A percentile compares a stretch with the other conserved stretches of the same genome.
These are phyloP conservation scores for Hymenoscyphus salicellus DNA, from an alignment of 2,329 filamentous ascomycete genomes.

Conservation along the genomic window DNA sequence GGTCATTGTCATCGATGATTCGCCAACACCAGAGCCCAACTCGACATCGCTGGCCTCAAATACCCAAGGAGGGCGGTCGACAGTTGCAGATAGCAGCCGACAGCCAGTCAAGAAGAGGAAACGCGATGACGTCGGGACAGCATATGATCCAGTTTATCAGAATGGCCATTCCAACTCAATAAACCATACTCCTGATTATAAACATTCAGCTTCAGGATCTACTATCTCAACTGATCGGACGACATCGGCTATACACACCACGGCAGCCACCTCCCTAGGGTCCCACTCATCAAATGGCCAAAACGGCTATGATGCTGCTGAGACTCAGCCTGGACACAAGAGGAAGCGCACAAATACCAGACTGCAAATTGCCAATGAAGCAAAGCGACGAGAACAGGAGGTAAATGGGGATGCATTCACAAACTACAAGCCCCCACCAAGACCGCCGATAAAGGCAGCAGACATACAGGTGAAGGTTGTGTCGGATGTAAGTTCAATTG, in stretches of 20 bases:
- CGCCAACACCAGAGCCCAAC: conserved; percentile 48
- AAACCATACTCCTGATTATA: conserved; percentile 67
- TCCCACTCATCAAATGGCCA: conserved; percentile 60
- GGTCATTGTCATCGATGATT: conserved; percentile 78
- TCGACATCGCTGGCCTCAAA: conserved; percentile 42
- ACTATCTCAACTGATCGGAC: conserved; percentile 81
- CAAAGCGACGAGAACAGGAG: conserved; percentile 73
- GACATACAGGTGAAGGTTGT: conserved; percentile 66
- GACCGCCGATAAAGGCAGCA: conserved; percentile 85
- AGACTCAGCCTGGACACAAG: conserved; percentile 74
- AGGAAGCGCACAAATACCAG: conserved; percentile 75
- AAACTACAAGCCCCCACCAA: conserved; percentile 81
- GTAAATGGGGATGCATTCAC: conserved; percentile 67
- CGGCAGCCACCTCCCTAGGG: conserved; percentile 81
- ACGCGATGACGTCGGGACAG: conserved; percentile 50
- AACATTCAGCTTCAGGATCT: conserved; percentile 63
- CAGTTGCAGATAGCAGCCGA: conserved; percentile 42
- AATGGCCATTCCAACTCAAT: conserved; percentile 65
- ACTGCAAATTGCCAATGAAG: conserved; percentile 77
- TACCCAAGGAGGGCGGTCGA: conserved; percentile 25
- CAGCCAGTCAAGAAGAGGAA: conserved; percentile 72
- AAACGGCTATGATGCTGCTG: conserved; percentile 65
- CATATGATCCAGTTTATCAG: conserved; percentile 71
- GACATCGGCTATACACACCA: conserved; percentile 76
- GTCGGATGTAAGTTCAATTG: conserved; percentile 55